Evolutionary conservation across 306 rosid species (phyloP), one percentile per base, ranked within the genome.

Genomic region (Casuarina equisetifolia): DNA sequence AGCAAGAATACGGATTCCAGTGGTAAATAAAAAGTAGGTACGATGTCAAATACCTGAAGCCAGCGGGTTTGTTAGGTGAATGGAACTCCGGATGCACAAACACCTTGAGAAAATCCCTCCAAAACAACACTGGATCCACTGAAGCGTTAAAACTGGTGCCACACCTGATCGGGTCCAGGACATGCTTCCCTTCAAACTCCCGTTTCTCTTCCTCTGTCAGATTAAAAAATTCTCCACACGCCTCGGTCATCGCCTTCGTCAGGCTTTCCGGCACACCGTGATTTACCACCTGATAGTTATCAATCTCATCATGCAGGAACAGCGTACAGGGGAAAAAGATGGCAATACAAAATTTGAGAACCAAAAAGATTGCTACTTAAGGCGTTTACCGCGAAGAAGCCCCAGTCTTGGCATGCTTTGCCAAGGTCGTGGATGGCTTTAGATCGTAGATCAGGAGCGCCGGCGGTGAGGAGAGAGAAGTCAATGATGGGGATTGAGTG

Each of bases 81-180:
- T 85, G 87, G 76, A 88, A 91, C 0, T 87, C 69, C 2, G 93
- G 93, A 55, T 84, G 81, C 2, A 85, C 87, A 36, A 84, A 19
- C 19, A 84, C 74, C 78, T 91, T 91, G 67, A 91, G 82, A 70
- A 76, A 91, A 77, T 91, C 93, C 76, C 93, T 85, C 91, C 93
- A 87, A 4, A 85, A 81, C 5, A 78, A 74, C 42, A 75, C 84
- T 9, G 70, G 74, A 38, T 89, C 85, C 2, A 54, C 32, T 20
- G 82, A 79, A 17, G 74, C 79, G 48, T 80, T 80, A 82, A 76
- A 70, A 61, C 89, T 85, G 53, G 91, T 89, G 3, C 88, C 90
- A 39, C 75, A 85, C 80, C 82, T 77, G 36, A 89, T 73, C 19
- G 88, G 73, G 25, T 76, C 84, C 55, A 49, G 46, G 9, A 69